Base-by-base conservation (phyloP, 805 yeast species). In the Wickerhamiella shivajii region DNA sequence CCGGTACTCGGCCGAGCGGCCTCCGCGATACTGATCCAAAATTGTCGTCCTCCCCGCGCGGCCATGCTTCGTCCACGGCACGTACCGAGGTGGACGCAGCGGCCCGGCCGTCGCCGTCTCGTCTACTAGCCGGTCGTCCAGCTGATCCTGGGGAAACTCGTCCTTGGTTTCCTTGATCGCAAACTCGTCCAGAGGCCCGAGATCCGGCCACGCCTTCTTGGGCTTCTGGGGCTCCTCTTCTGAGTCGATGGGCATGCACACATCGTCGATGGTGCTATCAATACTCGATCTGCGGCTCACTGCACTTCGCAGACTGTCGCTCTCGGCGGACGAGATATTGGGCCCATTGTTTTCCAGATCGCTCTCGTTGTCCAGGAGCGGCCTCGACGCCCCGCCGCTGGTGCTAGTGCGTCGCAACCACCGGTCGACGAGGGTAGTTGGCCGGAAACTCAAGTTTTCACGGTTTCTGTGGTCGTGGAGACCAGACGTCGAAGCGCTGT, bases 211-310 rank as follows among this genome's bases (percentile, higher is more conserved):
- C 29, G 53, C 47, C 18, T 45, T 43, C 12, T 46, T 43, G 11
- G 44, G 38, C 22, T 47, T 46, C 6, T 40, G 40, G 11, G 39
- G 47, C 22, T 40, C 40, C 17, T 47, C 57, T 9, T 43, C 48
- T 3, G 51, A 45, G 8, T 49, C 38, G 41, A 76, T 84, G 0
- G 93, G 94, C 53, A 83, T 72, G 49, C 95, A 87, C 17, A 87
- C 98, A 55, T 87, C 98, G 50, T 77, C 85, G 38, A 87, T 57
- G 1, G 94, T 79, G 0, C 93, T 74, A 24, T 71, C 69, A 24
- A 50, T 42, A 23, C 74, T 64, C 24, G 70, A 59, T 39, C 77
- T 62, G 31, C 77, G 66, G 15, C 75, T 66, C 3, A 72, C 60
- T 12, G 39, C 34, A 19, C 27, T 31, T 12, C 27, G 31, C 10